Evolutionary conservation across 2,329 filamentous ascomycete species (phyloP).

Genomic region (Hypoxylon sp.): DNA sequence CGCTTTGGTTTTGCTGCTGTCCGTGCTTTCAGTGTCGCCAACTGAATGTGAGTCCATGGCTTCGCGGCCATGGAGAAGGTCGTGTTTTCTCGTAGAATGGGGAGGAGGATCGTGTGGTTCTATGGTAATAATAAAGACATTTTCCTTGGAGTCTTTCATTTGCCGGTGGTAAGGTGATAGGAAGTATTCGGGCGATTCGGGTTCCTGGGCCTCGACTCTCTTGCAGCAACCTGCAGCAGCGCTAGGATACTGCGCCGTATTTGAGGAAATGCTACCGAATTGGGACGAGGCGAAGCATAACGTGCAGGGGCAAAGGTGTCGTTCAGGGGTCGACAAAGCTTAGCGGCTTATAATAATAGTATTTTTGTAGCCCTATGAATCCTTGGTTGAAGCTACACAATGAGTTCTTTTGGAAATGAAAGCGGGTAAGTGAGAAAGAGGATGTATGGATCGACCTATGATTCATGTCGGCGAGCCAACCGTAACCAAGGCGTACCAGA

Average conservation of each 20-base stretch:
- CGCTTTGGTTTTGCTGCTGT: slow-evolving; percentile 16
- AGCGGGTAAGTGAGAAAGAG: slow-evolving; percentile 13
- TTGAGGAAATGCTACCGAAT: slow-evolving; percentile 22
- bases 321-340: slow-evolving; percentile 27
- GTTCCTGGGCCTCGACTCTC: slow-evolving; percentile 22
- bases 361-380: slow-evolving; percentile 31
- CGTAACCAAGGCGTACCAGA: neutral
- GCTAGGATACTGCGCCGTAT: slow-evolving; percentile 24
- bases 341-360: slow-evolving; percentile 31
- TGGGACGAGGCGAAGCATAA: slow-evolving; percentile 36
- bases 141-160: slow-evolving; percentile 31
- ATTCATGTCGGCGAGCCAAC: slow-evolving; percentile 17
- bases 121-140: slow-evolving; percentile 39
- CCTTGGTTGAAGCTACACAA: slow-evolving; percentile 7
- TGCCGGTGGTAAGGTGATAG: slow-evolving; percentile 15
- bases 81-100: neutral
- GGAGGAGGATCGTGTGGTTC: slow-evolving; percentile 16
- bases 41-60: slow-evolving; percentile 38
- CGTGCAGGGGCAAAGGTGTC: slow-evolving; percentile 12
- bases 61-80: slow-evolving; percentile 32
- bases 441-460: slow-evolving; percentile 15
- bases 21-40: slow-evolving; percentile 31
- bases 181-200: slow-evolving; percentile 24
- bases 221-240: slow-evolving; percentile 23
- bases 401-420: slow-evolving; percentile 14